Evolutionary conservation across 805 yeast species (phyloP).

Genomic region (Wickerhamomyces alni): DNA sequence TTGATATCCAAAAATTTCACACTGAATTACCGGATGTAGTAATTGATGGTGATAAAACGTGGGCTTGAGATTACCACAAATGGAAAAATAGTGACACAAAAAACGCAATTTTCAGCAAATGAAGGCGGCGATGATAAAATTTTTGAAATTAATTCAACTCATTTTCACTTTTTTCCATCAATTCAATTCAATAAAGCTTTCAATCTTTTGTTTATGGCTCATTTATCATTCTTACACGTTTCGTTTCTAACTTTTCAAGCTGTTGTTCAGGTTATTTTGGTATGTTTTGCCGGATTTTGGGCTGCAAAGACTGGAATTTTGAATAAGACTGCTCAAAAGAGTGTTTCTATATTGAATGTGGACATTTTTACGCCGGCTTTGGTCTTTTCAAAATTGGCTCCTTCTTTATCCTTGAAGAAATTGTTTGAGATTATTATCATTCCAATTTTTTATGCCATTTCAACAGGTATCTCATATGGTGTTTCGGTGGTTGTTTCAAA

Average conservation of each 20-base stretch:
- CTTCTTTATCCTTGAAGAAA: slow-evolving; percentile 64
- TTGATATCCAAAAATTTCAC: too few relatives aligned
- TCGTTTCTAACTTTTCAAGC: slow-evolving; percentile 81
- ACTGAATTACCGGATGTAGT: too few relatives aligned
- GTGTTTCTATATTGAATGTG: slow-evolving; percentile 73
- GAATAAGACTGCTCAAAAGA: slow-evolving; percentile 67
- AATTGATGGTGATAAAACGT: too few relatives aligned
- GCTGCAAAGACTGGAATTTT: slow-evolving; percentile 73
- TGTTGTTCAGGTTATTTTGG: slow-evolving; percentile 81
- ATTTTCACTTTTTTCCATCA: too few relatives aligned
- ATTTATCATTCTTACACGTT: slow-evolving; percentile 20
- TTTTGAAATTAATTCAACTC: too few relatives aligned
- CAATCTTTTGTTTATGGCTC: neutral
- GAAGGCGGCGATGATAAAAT: too few relatives aligned
- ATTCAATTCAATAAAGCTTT: too few relatives aligned
- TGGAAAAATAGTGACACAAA: too few relatives aligned
- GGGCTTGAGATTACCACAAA: too few relatives aligned
- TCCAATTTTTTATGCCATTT: slow-evolving; percentile 76
- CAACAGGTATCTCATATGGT: slow-evolving; percentile 68
- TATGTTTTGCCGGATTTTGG: slow-evolving; percentile 80
- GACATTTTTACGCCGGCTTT: slow-evolving; percentile 93
- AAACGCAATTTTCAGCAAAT: too few relatives aligned
- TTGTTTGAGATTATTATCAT: slow-evolving; percentile 76
- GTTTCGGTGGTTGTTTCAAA: slow-evolving; percentile 55
- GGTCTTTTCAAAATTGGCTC: slow-evolving; percentile 77